Evolutionary conservation across 805 yeast species (phyloP).

Genomic region (Candida yuanshanica): DNA sequence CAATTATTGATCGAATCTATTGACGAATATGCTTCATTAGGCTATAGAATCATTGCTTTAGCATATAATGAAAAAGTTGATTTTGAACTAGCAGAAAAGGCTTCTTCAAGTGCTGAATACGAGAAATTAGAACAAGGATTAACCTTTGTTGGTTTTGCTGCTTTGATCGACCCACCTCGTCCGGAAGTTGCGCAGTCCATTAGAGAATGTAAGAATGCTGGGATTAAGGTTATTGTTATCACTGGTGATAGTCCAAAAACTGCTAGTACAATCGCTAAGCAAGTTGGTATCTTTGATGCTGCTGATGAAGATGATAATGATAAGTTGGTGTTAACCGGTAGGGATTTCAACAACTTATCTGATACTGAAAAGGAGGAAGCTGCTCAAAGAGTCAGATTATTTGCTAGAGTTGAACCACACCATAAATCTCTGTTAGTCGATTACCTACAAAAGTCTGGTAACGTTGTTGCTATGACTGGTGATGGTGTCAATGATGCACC

Average conservation of each 20-base stretch:
- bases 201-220: slow-evolving; percentile 33
- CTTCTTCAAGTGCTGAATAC: slow-evolving; percentile 32
- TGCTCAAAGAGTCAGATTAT: slow-evolving; percentile 38
- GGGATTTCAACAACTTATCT: slow-evolving; percentile 30
- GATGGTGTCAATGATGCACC: slow-evolving; percentile 67
- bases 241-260: slow-evolving; percentile 54
- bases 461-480: slow-evolving; percentile 59
- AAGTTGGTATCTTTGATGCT: slow-evolving; percentile 32
- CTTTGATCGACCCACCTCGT: slow-evolving; percentile 42
- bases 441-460: slow-evolving; percentile 38
- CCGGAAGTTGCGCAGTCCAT: slow-evolving; percentile 32
- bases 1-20: slow-evolving; percentile 29
- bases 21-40: slow-evolving; percentile 33
- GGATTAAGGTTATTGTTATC: slow-evolving; percentile 38
- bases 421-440: slow-evolving; percentile 50
- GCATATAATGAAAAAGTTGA: slow-evolving; percentile 30
- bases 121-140: slow-evolving; percentile 25
- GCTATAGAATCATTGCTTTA: slow-evolving; percentile 29
- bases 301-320: slow-evolving; percentile 19
- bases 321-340: slow-evolving; percentile 33
- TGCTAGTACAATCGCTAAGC: slow-evolving; percentile 44
- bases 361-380: slow-evolving; percentile 35
- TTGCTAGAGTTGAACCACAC: slow-evolving; percentile 53
- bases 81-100: slow-evolving; percentile 24
- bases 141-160: slow-evolving; percentile 35